Conservation (phyloP, 495 filamentous ascomycete species). For the Tirmania nivea region DNA sequence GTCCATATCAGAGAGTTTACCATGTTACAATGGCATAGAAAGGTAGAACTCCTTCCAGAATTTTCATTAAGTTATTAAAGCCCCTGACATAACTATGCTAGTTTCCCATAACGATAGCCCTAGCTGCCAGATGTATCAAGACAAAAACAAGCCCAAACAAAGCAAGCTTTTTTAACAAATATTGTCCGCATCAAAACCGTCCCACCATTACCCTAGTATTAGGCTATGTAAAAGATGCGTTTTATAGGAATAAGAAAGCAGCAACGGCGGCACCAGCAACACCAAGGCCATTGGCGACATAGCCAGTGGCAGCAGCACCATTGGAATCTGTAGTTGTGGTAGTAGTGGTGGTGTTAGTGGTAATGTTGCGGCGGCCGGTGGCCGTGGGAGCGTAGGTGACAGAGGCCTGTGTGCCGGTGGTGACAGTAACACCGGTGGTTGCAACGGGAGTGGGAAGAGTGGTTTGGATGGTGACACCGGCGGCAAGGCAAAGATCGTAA, state of each 20-base stretch:
- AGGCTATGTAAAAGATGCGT: not conserved
- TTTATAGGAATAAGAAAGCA: conserved; percentile 1
- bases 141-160: no score
- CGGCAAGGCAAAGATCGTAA: conserved; percentile 27
- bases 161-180: no score
- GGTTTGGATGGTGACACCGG: conserved; percentile 22
- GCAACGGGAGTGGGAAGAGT: not conserved
- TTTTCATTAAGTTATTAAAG: no score
- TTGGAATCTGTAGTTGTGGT: not conserved
- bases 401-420: not conserved
- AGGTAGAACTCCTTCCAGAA: no score
- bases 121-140: no score
- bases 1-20: no score
- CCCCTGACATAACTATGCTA: no score
- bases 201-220: no score
- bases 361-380: not conserved
- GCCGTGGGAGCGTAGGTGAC: not conserved
- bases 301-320: not conserved
- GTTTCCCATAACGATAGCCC: no score
- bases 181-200: no score
- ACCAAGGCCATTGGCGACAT: not conserved
- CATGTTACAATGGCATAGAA: no score
- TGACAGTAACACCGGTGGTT: not conserved
- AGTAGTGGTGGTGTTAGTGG: not conserved
- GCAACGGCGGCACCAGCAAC: conserved; percentile 1